These are phyloP conservation scores for Zizania palustris DNA, from an alignment of 202 grass and related monocot species.

Conservation along the genomic window DNA sequence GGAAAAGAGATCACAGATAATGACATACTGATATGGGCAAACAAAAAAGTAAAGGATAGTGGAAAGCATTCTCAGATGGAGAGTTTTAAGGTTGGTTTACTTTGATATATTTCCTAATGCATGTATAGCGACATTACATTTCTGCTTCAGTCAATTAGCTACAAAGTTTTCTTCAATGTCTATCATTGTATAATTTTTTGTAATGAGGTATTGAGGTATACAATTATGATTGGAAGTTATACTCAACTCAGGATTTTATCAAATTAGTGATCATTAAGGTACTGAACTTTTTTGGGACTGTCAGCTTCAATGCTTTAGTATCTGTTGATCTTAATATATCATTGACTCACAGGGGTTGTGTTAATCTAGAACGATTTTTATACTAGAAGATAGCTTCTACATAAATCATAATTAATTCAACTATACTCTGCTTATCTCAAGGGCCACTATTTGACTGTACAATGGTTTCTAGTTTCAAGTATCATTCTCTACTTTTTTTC, in stretches of 20 bases:
- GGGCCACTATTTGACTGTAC: constrained; percentile 6
- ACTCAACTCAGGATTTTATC: not conserved
- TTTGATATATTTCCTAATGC: constrained; percentile 36
- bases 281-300: constrained; percentile 8
- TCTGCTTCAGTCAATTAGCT: constrained; percentile 21
- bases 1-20: constrained; percentile 83
- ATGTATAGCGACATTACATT: not conserved
- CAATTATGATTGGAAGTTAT: not conserved
- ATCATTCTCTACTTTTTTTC: not conserved
- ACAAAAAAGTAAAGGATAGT: constrained; percentile 74
- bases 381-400: constrained; percentile 8
- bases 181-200: constrained; percentile 10
- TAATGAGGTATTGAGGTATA: constrained; percentile 20
- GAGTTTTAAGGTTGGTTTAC: constrained; percentile 77
- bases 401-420: not conserved
- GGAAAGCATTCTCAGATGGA: constrained; percentile 73
- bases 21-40: constrained; percentile 88
- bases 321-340: not conserved
- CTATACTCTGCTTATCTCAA: not conserved
- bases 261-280: constrained; percentile 9
- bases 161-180: not conserved
- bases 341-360: not conserved
- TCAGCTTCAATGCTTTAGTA: constrained; percentile 2
- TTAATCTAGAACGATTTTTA: not conserved
- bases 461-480: constrained; percentile 2